Evolutionary conservation across 306 rosid genomes (phyloP).

Genomic region (Cicer yamashitae): DNA sequence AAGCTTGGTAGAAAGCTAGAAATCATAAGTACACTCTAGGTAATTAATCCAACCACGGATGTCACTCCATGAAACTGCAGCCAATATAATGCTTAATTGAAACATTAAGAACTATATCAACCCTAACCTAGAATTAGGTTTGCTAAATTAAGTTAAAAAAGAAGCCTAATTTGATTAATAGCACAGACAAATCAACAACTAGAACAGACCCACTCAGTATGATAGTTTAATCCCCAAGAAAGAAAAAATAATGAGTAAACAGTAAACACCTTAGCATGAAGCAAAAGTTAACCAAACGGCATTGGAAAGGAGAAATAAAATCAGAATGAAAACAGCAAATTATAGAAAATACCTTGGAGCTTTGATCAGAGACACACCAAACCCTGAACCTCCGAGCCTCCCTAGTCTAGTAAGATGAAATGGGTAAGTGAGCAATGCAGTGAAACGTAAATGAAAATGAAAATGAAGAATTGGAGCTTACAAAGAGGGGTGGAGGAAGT

Average conservation of each 20-base stretch:
- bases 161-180: slow-evolving; percentile 18
- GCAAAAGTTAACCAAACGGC: background rate
- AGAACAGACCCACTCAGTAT: background rate
- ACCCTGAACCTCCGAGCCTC: slow-evolving; percentile 56
- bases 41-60: background rate
- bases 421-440: background rate
- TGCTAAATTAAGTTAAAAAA: slow-evolving; percentile 18
- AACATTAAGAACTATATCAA: slow-evolving; percentile 5
- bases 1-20: background rate
- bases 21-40: background rate
- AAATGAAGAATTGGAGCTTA: slow-evolving; percentile 44
- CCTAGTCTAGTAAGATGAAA: slow-evolving; percentile 44
- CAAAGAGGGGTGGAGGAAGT: slow-evolving; percentile 56
- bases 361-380: slow-evolving; percentile 60
- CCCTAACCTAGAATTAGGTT: slow-evolving; percentile 26
- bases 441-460: background rate
- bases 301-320: background rate
- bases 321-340: background rate
- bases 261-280: background rate
- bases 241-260: background rate
- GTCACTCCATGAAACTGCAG: slow-evolving; percentile 13
- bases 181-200: slow-evolving; percentile 10
- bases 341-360: slow-evolving; percentile 55
- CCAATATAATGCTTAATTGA: slow-evolving; percentile 15
- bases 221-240: background rate